Evolutionary conservation across 2,329 filamentous ascomycete species (phyloP).

Genomic region (Madurella fahalii): DNA sequence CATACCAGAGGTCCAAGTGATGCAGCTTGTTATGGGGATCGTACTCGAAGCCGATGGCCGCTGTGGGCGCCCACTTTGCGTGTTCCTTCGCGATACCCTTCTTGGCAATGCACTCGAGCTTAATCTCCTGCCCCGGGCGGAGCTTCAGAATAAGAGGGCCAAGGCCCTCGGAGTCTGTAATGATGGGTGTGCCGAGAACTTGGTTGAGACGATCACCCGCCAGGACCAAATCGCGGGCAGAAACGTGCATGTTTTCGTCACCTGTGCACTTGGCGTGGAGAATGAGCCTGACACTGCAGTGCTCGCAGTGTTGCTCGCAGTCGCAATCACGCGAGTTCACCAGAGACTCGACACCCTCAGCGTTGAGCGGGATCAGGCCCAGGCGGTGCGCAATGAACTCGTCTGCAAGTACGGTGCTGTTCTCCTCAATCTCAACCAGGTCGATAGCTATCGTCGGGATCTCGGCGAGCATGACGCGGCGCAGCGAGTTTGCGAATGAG

Average conservation of each 20-base stretch:
- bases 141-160: constrained; percentile 89
- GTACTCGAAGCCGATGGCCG: constrained; percentile 94
- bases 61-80: constrained; percentile 92
- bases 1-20: constrained; percentile 93
- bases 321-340: constrained; percentile 92
- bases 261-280: constrained; percentile 81
- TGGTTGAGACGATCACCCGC: constrained; percentile 66
- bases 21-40: constrained; percentile 94
- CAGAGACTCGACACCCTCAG: constrained; percentile 76
- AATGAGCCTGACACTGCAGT: constrained; percentile 80
- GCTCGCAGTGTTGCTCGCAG: constrained; percentile 91
- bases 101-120: constrained; percentile 89
- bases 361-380: constrained; percentile 82
- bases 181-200: constrained; percentile 73
- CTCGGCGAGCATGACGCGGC: constrained; percentile 86
- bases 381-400: constrained; percentile 93
- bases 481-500: constrained; percentile 86
- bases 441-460: constrained; percentile 94
- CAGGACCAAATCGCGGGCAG: constrained; percentile 81
- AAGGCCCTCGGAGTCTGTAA: constrained; percentile 74
- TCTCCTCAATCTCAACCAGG: constrained; percentile 85
- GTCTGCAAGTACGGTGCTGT: constrained; percentile 93
- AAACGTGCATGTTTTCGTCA: constrained; percentile 89
- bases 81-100: constrained; percentile 99
- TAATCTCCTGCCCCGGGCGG: constrained; percentile 81